Conservation (phyloP, 108 stramenopile species). For the Fragilaria crotonensis region DNA sequence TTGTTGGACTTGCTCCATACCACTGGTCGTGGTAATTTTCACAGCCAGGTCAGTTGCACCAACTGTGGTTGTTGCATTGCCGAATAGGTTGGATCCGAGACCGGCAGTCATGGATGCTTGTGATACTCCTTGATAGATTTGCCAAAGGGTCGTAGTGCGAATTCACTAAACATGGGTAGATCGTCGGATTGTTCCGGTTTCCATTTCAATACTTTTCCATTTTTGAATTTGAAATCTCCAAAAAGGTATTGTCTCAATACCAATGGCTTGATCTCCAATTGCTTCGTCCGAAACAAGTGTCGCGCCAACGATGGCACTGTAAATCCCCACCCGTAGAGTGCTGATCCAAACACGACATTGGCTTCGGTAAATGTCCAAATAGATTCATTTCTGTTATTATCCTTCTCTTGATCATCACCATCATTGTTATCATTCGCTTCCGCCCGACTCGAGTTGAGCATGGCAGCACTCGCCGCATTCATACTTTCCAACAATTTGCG, state of each 20-base stretch:
- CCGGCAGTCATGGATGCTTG: conserved; percentile 42
- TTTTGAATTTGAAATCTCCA: conserved; percentile 65
- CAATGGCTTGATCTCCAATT: conserved; percentile 62
- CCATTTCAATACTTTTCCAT: conserved; percentile 72
- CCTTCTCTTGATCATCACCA: not conserved
- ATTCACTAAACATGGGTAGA: conserved; percentile 73
- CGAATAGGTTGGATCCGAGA: conserved; percentile 39
- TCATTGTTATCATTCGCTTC: conserved; percentile 13
- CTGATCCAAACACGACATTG: conserved; percentile 93
- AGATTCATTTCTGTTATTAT: conserved; percentile 18
- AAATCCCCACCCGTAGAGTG: conserved; percentile 96
- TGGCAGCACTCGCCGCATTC: conserved; percentile 83
- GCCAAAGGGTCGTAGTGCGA: conserved; percentile 71
- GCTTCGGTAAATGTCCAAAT: conserved; percentile 89
- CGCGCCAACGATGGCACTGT: conserved; percentile 64
- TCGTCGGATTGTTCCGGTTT: conserved; percentile 32
- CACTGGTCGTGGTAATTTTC: conserved; percentile 19
- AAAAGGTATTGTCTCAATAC: conserved; percentile 66
- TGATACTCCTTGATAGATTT: conserved; percentile 67
- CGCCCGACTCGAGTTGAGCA: conserved; percentile 46
- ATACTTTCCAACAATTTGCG: conserved; percentile 87
- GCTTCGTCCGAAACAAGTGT: conserved; percentile 64
- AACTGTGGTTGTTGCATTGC: conserved; percentile 22
- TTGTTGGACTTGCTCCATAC: conserved; percentile 62
- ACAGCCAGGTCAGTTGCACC: not conserved